Conservation (phyloP, 345 rosid genomes). For the Cardamine chenopodiifolia region DNA sequence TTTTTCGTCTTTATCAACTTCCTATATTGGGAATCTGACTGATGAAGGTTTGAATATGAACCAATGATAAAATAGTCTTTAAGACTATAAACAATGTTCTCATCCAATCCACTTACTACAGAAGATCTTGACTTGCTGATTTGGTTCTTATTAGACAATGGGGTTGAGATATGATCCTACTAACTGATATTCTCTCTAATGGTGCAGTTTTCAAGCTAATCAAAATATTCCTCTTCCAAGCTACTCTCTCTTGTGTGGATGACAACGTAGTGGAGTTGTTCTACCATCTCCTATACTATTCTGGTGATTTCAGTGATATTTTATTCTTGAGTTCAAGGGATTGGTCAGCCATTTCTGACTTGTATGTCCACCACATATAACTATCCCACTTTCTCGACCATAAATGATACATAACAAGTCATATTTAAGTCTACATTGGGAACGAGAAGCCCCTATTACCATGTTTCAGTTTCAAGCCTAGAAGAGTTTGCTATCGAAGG, state of each 20-base stretch:
- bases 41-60: neutral
- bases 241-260: conserved; percentile 36
- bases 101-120: conserved; percentile 39
- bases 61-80: neutral
- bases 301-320: conserved; percentile 33
- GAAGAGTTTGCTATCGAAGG: conserved; percentile 7
- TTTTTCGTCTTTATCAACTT: conserved; percentile 1
- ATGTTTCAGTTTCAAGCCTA: conserved; percentile 34
- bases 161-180: conserved; percentile 27
- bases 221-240: conserved; percentile 40
- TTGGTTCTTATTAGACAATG: conserved; percentile 28
- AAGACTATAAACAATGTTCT: conserved; percentile 30
- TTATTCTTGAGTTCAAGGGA: conserved; percentile 37
- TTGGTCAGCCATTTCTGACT: conserved; percentile 34
- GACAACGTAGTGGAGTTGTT: conserved; percentile 42
- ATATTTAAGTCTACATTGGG: conserved; percentile 25
- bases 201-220: conserved; percentile 37
- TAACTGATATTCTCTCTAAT: conserved; percentile 30
- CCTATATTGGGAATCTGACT: conserved; percentile 2
- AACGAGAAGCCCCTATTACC: conserved; percentile 16
- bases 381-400: conserved; percentile 40
- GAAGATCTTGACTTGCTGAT: conserved; percentile 27
- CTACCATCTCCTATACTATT: conserved; percentile 46
- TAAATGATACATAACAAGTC: conserved; percentile 17
- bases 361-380: conserved; percentile 16